Conservation (phyloP, 1,284 basidiomycete species). For the Boletus hoseneyae region DNA sequence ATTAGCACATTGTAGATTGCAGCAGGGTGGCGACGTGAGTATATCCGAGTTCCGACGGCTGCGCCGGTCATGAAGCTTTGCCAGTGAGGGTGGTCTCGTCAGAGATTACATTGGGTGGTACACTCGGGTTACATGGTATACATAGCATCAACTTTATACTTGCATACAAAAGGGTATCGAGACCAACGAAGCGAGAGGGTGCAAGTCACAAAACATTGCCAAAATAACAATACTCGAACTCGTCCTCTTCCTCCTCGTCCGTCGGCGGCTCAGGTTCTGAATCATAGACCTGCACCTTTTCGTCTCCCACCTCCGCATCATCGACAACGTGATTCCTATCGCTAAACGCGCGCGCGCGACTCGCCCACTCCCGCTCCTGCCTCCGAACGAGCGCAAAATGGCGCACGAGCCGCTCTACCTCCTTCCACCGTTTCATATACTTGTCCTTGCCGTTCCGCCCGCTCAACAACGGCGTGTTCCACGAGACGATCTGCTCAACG, state of each 20-base stretch:
- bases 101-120: too few relatives aligned
- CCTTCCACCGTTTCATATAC: slow-evolving; percentile 24
- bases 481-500: slow-evolving; percentile 25
- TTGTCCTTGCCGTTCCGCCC: slow-evolving; percentile 21
- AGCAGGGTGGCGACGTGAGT: too few relatives aligned
- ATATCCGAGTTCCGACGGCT: too few relatives aligned
- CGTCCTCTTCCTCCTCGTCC: slow-evolving; percentile 28
- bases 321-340: neutral
- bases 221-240: slow-evolving; percentile 27
- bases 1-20: too few relatives aligned
- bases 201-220: neutral
- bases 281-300: slow-evolving; percentile 15
- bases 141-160: too few relatives aligned
- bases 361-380: slow-evolving; percentile 23
- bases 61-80: too few relatives aligned
- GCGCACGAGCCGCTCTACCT: slow-evolving; percentile 23
- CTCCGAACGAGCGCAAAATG: slow-evolving; percentile 24
- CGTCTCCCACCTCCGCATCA: slow-evolving; percentile 4
- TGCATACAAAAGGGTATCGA: neutral
- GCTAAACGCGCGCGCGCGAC: neutral
- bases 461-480: slow-evolving; percentile 30
- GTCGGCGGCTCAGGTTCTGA: slow-evolving; percentile 25
- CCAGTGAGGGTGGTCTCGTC: too few relatives aligned
- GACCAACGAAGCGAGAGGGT: neutral
- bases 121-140: too few relatives aligned